Base-by-base conservation (phyloP, 2,329 filamentous ascomycete species). In the Ilyonectria robusta region DNA sequence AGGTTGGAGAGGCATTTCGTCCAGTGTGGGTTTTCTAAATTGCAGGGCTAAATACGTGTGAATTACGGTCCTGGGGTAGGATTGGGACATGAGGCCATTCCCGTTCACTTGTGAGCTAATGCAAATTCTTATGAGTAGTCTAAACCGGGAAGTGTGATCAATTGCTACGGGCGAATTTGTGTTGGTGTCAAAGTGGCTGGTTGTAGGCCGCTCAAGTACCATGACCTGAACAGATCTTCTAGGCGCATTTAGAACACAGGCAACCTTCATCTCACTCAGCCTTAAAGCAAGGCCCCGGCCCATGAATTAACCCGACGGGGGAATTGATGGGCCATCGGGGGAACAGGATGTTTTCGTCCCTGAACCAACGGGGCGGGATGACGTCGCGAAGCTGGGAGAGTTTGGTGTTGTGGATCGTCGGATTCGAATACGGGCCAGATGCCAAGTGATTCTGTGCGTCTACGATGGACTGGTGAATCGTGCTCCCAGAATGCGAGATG, bases 261-360 rank as follows among this genome's bases (percentile, higher is more conserved):
- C 21, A 21, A 21, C 21, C 21, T 21, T 21, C 21, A 21, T 33
- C 31, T 11, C 31, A 33, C 31, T 33, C 26, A 33, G 31, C 31
- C 31, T 33, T 33, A 33, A 11, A 6, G 11, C 31, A 33, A 33
- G 31, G 31, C 31, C 11, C 31, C 48, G 50, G 50, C 10, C 17
- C 19, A 35, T 19, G 29, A 53, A 53, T 53, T 31, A 35, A 13
- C 50, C 50, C 50, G 50, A 53, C 50, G 50, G 50, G 17, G 29
- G 29, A 53, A 53, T 33, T 35, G 50, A 35, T 15, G 21, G 29
- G 47, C 26, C 26, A 33, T n/a, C 26, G 47, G 26, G 17, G 26
- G 17, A 31, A 51, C 9, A 10, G 26, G 2, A 31, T 10, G 23
- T 11, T 4, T 15, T 31, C 10, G 48, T 53, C 29, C 50, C 50